Percentiles rank a stretch among this genome's conserved stretches.
These are phyloP conservation scores for Colletotrichum endophyticum DNA, from an alignment of 2,329 filamentous ascomycete species.

Conservation along the genomic window DNA sequence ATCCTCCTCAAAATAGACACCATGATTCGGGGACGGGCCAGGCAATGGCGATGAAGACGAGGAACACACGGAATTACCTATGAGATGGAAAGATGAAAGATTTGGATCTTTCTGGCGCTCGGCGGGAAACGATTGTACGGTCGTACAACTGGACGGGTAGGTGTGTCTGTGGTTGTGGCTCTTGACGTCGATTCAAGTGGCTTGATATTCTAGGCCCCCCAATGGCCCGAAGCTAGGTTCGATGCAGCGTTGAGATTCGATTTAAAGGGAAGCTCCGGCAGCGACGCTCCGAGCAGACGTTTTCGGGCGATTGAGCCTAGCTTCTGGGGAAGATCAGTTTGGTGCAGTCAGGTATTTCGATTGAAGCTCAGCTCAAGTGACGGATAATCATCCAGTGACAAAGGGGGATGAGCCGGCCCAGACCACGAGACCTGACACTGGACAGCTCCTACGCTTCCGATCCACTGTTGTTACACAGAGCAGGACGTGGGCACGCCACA, in stretches of 20 bases:
- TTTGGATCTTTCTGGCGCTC: neutral
- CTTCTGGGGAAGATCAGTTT: neutral
- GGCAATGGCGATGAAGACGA: neutral
- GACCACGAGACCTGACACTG: neutral
- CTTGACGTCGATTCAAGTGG: conserved; percentile 3
- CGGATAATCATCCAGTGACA: neutral
- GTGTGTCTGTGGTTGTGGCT: neutral
- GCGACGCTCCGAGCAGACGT: neutral
- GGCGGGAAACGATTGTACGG: neutral
- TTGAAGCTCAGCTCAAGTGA: neutral
- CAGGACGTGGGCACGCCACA: neutral
- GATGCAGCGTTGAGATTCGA: neutral
- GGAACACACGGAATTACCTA: neutral
- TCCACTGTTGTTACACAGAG: neutral
- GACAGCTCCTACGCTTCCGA: neutral
- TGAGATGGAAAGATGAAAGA: neutral
- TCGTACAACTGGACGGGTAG: neutral
- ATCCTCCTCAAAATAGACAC: neutral
- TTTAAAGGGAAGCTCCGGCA: neutral
- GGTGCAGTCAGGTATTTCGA: neutral
- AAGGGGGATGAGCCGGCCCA: neutral
- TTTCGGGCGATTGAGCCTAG: neutral
- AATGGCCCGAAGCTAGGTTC: neutral
- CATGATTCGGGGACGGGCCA: neutral
- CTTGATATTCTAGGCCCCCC: neutral